Conservation (phyloP, 2,329 filamentous ascomycete species). For the Tolypocladium paradoxum region DNA sequence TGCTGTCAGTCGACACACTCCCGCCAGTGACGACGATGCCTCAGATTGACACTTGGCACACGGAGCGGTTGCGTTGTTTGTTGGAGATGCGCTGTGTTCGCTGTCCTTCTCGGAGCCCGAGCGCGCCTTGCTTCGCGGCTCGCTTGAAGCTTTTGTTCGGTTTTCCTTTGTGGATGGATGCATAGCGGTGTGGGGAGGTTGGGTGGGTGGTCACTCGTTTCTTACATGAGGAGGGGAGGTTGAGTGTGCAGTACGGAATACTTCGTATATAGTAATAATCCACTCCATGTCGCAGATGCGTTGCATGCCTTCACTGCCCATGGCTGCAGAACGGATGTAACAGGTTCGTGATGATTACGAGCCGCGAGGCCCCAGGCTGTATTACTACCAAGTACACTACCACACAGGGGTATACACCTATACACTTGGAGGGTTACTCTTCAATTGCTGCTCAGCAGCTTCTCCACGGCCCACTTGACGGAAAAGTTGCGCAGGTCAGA, state of each 20-base stretch:
- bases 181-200: slow-evolving; percentile 8
- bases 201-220: neutral
- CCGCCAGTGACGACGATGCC: neutral
- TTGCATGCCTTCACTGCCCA: neutral
- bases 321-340: neutral
- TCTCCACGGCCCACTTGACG: slow-evolving; percentile 60
- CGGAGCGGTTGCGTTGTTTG: neutral
- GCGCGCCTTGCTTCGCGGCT: neutral
- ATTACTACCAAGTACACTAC: neutral
- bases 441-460: slow-evolving; percentile 44
- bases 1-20: neutral
- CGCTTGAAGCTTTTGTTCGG: neutral
- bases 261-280: slow-evolving; percentile 12
- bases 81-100: neutral
- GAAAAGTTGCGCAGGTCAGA: slow-evolving; percentile 58
- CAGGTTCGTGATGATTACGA: neutral
- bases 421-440: neutral
- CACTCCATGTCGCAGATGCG: neutral
- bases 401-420: neutral
- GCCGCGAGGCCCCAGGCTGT: neutral
- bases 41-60: slow-evolving; percentile 1
- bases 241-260: neutral
- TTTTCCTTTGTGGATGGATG: slow-evolving; percentile 3
- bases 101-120: neutral
- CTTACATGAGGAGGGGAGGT: neutral